phyloP scores from a whole-genome alignment of 768 basidiomycete genomes.

The Suillus bovinus region DNA sequence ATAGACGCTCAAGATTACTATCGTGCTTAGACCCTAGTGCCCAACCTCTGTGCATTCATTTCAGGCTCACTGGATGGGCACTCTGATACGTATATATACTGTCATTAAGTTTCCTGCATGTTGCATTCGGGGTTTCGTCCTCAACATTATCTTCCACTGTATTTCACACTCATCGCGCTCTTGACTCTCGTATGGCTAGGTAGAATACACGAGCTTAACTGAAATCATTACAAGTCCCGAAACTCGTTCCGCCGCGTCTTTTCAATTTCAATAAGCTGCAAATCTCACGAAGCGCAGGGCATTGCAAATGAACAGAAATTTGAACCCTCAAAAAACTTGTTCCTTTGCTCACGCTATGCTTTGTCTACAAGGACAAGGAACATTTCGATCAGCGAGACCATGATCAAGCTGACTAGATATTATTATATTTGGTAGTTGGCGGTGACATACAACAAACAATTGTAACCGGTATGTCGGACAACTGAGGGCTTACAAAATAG shows the following conservation, averaged over 20 bases:
- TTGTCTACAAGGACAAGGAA: not conserved
- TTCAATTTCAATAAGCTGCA: no score
- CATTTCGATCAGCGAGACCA: not conserved
- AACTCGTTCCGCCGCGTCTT: not conserved
- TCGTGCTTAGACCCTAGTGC: conserved; percentile 2
- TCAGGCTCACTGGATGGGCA: conserved; percentile 19
- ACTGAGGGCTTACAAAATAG: not conserved
- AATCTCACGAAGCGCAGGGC: no score
- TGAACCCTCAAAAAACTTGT: no score
- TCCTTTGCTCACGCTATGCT: not conserved
- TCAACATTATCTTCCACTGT: conserved; percentile 34
- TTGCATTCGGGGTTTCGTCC: conserved; percentile 26
- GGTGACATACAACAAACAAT: not conserved
- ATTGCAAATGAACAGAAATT: no score
- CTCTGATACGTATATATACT: conserved; percentile 35
- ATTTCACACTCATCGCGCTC: conserved; percentile 15
- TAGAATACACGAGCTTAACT: conserved; percentile 26
- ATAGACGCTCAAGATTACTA: conserved; percentile 37
- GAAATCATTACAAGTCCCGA: conserved; percentile 9
- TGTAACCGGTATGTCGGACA: not conserved
- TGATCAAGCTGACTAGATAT: not conserved
- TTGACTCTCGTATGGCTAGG: conserved; percentile 19
- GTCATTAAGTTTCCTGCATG: conserved; percentile 34
- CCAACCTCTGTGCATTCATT: not conserved
- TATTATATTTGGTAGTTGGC: not conserved